phyloP scores from a whole-genome alignment of 202 grass and related monocot genomes.

The Digitaria exilis region DNA sequence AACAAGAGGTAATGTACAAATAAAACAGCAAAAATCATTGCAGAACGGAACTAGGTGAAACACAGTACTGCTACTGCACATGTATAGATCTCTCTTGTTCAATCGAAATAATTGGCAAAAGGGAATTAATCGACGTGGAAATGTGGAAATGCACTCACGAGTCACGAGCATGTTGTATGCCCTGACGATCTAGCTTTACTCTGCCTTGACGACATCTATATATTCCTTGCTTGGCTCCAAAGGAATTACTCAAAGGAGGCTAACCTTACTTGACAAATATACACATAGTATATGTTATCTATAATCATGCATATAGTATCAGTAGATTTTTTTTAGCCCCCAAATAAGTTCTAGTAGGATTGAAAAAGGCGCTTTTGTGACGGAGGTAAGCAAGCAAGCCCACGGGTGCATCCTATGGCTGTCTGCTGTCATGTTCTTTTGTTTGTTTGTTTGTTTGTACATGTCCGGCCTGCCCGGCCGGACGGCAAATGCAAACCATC shows the following conservation, averaged over 20 bases:
- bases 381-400: constrained; percentile 7
- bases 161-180: no score
- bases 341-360: neutral
- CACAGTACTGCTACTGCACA: neutral
- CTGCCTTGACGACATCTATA: neutral
- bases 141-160: neutral
- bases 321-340: neutral
- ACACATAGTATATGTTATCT: neutral
- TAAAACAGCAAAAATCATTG: neutral
- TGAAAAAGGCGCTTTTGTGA: neutral
- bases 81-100: neutral
- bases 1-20: neutral
- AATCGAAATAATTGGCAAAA: neutral
- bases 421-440: constrained; percentile 8
- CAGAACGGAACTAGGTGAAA: neutral
- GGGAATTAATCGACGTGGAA: neutral
- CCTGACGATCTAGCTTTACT: neutral
- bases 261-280: neutral
- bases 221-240: constrained; percentile 27
- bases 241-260: neutral
- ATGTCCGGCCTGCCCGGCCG: neutral
- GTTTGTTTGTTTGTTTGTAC: constrained; percentile 33
- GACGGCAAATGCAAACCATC: neutral
- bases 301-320: no score
- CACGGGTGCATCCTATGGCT: constrained; percentile 14